phyloP scores from a whole-genome alignment of 2,329 filamentous ascomycete genomes.

The Chalaropsis ovoidea region DNA sequence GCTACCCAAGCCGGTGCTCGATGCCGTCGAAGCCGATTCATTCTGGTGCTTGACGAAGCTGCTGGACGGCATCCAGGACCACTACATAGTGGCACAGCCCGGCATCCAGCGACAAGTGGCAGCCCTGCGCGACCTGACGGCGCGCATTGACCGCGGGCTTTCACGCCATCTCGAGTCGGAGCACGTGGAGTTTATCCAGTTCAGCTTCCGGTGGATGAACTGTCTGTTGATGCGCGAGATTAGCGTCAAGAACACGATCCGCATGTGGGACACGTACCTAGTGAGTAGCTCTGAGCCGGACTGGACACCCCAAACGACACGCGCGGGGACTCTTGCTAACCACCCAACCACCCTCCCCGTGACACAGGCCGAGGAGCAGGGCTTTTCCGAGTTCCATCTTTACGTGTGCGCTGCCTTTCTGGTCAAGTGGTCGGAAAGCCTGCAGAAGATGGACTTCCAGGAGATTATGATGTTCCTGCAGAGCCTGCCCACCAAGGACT shows the following conservation, averaged over 20 bases:
- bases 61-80: constrained; percentile 96
- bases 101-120: constrained; percentile 91
- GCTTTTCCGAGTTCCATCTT: constrained; percentile 94
- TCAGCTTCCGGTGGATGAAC: constrained; percentile 99
- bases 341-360: background rate
- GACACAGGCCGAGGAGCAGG: constrained; percentile 83
- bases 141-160: constrained; percentile 72
- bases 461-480: constrained; percentile 99
- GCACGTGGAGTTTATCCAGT: constrained; percentile 96
- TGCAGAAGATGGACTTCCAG: constrained; percentile 95
- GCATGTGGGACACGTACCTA: constrained; percentile 99
- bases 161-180: constrained; percentile 84
- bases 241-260: constrained; percentile 88
- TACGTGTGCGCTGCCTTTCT: constrained; percentile 97
- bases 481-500: constrained; percentile 78
- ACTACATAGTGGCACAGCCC: constrained; percentile 95
- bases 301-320: background rate
- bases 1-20: constrained; percentile 76
- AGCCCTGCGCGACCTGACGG: constrained; percentile 78
- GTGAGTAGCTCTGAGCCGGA: constrained; percentile 44
- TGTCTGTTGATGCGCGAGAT: constrained; percentile 96
- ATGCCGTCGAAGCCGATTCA: constrained; percentile 93
- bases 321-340: background rate
- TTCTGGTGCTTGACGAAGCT: constrained; percentile 98
- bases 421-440: constrained; percentile 93